Base-by-base conservation (phyloP, 1,284 basidiomycete species). In the Chalciporus piperatoides region DNA sequence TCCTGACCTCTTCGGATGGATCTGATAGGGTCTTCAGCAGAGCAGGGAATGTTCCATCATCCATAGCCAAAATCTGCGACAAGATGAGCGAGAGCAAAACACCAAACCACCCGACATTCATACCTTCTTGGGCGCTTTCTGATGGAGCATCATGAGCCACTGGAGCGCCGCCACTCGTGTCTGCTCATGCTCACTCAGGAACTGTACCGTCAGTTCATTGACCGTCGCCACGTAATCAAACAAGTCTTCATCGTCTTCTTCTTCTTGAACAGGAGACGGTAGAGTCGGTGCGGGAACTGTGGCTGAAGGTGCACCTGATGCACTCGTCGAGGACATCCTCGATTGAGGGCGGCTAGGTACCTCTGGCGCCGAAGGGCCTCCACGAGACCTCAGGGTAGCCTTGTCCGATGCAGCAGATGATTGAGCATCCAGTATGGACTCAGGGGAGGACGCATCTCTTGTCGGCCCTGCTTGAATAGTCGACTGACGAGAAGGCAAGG, bases 121-220 rank as follows among this genome's bases (percentile, higher is more conserved):
- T 54, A 87, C 91, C 80, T 96, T 97, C 69, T 87, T 90, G 0
- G 97, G 97, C 15, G 92, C 92, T 65, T 98, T 98, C 64, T 94
- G 89, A 70, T 99, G 97, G 46, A 99, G 73, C 97, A 99, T 99
- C 44, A 97, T 85, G 27, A 99, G 74, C 97, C 97, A 99, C 71
- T 97, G 94, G 57, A 99, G 73, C 3, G 96, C 94, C 21, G 93
- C 92, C 6, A 99, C 91, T 37, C 96, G 77, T 1, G 97, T 98
- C 65, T 97, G 93, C 62, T 97, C 96, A 64, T 93, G 92, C 68
- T 98, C 94, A 68, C 92, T 95, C 66, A 97, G 67, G 63, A 99
- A 94, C 62, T 97, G 94, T 46, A 97, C 74, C 1, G 93, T 97
- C 55, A 99, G 72, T 41, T 90, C 90, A 62, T 90, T 92, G 46